Percentiles rank a stretch among this genome's conserved stretches.
phyloP scores from a whole-genome alignment of 306 rosid genomes.

The Carpinus fangiana region DNA sequence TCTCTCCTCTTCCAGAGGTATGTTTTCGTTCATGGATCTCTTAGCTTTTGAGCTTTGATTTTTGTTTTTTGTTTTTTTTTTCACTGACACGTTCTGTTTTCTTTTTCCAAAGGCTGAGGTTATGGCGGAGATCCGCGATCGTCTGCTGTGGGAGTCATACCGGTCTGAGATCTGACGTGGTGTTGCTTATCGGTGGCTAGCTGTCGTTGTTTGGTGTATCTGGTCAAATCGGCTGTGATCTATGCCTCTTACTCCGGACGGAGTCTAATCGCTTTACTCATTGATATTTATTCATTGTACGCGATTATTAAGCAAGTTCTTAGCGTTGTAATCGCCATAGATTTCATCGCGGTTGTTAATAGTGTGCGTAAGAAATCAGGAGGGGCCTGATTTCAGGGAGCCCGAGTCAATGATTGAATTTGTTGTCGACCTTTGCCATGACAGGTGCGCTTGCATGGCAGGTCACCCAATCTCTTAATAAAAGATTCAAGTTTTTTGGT shows the following conservation, averaged over 20 bases:
- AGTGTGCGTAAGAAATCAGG: too few relatives aligned
- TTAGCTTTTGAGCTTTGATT: not conserved
- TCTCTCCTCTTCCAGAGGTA: not conserved
- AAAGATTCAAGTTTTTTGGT: too few relatives aligned
- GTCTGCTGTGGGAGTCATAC: not conserved
- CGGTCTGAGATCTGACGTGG: not conserved
- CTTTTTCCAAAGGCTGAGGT: too few relatives aligned
- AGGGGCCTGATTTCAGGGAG: too few relatives aligned
- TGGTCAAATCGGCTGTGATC: not conserved
- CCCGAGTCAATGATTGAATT: too few relatives aligned
- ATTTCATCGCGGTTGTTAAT: too few relatives aligned
- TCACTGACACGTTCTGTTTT: too few relatives aligned
- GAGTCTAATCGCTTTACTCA: not conserved
- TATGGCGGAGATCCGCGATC: too few relatives aligned
- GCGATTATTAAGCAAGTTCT: not conserved
- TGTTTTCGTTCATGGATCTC: not conserved
- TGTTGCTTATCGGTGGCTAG: not conserved
- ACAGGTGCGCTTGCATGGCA: conserved; percentile 99
- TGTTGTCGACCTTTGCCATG: conserved; percentile 88
- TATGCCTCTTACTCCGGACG: too few relatives aligned
- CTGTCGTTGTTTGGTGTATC: too few relatives aligned
- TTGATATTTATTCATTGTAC: not conserved
- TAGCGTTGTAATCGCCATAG: too few relatives aligned
- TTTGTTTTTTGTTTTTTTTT: too few relatives aligned
- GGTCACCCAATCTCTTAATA: conserved; percentile 45